Conservation (phyloP, 192 early-diverging fungal genomes). For the Neocallimastix lanati region DNA sequence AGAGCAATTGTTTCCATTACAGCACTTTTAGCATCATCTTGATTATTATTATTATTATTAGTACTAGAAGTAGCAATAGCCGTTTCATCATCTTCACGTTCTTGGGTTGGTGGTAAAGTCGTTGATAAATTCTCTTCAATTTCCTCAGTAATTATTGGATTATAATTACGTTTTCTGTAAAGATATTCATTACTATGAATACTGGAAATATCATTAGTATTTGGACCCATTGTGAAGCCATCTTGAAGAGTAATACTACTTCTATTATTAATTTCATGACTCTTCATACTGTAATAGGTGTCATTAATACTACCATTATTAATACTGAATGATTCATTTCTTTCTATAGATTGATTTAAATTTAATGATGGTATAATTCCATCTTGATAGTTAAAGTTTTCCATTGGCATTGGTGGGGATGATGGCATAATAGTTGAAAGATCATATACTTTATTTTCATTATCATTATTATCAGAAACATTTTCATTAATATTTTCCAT, state of each 20-base stretch:
- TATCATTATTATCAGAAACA: too few species aligned
- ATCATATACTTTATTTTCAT: too few species aligned
- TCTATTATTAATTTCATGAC: too few species aligned
- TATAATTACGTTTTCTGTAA: background rate
- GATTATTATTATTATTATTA: too few species aligned
- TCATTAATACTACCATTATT: background rate
- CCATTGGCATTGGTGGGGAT: background rate
- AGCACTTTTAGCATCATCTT: background rate
- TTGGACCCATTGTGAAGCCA: background rate
- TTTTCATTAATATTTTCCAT: too few species aligned
- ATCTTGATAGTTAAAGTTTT: background rate
- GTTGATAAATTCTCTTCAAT: background rate
- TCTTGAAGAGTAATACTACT: background rate
- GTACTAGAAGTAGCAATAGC: too few species aligned
- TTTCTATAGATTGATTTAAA: background rate
- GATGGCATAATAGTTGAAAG: background rate
- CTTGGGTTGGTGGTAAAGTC: background rate
- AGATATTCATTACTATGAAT: background rate
- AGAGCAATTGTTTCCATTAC: background rate
- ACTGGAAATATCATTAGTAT: background rate
- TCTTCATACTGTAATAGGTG: too few species aligned
- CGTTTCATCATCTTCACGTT: background rate
- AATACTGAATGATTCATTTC: background rate
- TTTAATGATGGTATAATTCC: background rate
- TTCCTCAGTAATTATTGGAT: background rate